These are phyloP conservation scores for Parsonsia alboflavescens DNA, from an alignment of 257 asterid species.

Conservation along the genomic window DNA sequence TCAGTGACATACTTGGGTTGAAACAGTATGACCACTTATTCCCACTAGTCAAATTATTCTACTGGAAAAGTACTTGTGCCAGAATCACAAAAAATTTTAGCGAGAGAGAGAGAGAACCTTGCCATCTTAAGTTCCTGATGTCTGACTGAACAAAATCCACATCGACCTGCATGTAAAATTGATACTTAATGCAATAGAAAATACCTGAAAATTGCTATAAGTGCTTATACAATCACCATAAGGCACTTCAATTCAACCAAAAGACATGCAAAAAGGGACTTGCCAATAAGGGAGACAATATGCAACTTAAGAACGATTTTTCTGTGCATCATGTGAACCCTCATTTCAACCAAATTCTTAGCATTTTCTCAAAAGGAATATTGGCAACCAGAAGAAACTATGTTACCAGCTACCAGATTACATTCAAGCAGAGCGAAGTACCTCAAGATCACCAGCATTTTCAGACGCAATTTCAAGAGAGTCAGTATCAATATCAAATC, in stretches of 20 bases:
- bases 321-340: neutral
- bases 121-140: constrained; percentile 50
- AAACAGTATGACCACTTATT: neutral
- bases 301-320: neutral
- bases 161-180: constrained; percentile 50
- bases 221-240: neutral
- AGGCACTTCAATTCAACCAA: neutral
- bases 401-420: neutral
- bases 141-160: constrained; percentile 72
- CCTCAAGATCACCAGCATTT: constrained; percentile 86
- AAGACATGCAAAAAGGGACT: neutral
- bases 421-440: constrained; percentile 22
- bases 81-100: neutral
- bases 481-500: constrained; percentile 74
- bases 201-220: neutral
- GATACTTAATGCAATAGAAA: constrained; percentile 7
- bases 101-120: constrained; percentile 44
- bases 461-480: constrained; percentile 83
- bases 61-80: neutral
- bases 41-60: neutral
- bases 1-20: neutral
- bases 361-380: neutral
- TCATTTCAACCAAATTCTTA: neutral
- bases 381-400: neutral
- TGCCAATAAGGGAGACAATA: neutral